phyloP scores from a whole-genome alignment of 2,329 filamentous ascomycete genomes.

The Aspergillus terreus region DNA sequence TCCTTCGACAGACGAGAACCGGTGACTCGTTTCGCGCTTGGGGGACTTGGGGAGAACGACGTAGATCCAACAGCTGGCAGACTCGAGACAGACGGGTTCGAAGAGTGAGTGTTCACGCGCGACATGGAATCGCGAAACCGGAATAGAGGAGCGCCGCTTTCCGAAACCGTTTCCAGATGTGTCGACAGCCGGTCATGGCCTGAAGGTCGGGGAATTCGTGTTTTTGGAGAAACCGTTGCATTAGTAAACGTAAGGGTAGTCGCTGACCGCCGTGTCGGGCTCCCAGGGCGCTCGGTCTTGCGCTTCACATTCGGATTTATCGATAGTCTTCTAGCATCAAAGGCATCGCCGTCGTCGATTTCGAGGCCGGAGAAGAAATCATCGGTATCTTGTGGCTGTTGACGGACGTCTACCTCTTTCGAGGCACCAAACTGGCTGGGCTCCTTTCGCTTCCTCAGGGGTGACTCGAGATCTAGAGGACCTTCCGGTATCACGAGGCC shows the following conservation, averaged over 20 bases:
- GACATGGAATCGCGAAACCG: conserved; percentile 63
- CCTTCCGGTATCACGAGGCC: conserved; percentile 83
- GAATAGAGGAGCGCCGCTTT: conserved; percentile 71
- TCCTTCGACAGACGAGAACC: conserved; percentile 39
- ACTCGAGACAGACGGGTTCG: conserved; percentile 66
- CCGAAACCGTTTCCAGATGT: conserved; percentile 81
- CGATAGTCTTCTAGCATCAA: conserved; percentile 75
- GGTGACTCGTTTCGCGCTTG: conserved; percentile 59
- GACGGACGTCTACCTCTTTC: conserved; percentile 16
- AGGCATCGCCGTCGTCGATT: conserved; percentile 75
- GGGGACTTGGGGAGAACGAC: conserved; percentile 54
- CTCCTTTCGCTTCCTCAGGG: conserved; percentile 67
- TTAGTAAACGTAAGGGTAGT: conserved; percentile 90
- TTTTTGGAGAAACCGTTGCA: conserved; percentile 57
- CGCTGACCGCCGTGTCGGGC: conserved; percentile 67
- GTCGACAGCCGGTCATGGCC: conserved; percentile 62
- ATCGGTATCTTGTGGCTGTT: conserved; percentile 47
- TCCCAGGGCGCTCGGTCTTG: conserved; percentile 66
- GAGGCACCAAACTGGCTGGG: conserved; percentile 35
- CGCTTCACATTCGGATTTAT: conserved; percentile 89
- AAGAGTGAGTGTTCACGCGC: conserved; percentile 61
- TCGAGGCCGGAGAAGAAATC: conserved; percentile 87
- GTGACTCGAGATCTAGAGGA: conserved; percentile 76
- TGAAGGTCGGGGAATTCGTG: conserved; percentile 75
- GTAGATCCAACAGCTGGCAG: conserved; percentile 59